Evolutionary conservation across 768 basidiomycete species (phyloP), one percentile per base, ranked within the genome.

Genomic region (Boletales sp.): DNA sequence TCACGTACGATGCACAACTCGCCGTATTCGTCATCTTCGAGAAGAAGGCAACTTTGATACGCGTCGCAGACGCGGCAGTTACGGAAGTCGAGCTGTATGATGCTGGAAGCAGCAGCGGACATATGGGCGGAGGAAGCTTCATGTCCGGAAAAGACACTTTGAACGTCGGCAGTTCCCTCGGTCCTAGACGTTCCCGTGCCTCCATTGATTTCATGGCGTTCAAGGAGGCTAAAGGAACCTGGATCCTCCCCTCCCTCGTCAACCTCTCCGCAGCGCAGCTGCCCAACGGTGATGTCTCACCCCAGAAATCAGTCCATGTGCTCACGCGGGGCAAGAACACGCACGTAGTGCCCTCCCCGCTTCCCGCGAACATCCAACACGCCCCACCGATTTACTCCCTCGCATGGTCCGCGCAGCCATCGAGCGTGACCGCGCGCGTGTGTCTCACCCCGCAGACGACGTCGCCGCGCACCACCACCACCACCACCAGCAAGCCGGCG

Each of bases 1-100:
- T 74, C 51, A 72, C 72, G 48, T 87, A 87, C 59, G 84, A 84
- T 17, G 77, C 78, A 5, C 88, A 90, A 56, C 80, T 88, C 60
- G 82, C 81, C 56, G 70, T 93, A n/a, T 91, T 91, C 61, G 81
- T 89, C 49, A 71, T 84, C 19, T 93, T 93, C 62, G 90, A 93
- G 66, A 92, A 92, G 71, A 93, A 88, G 61, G 89, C 89, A 3
- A 80, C 83, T n/a, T 72, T 88, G 68, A 90, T 93, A 56, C 85
- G 90, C 18, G 64, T 92, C 19, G 80, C 82, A 6, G 90, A 92
- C 65, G 81, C 90, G 29, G 83, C 86, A 19, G 90, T 90, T 8
- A 81, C 84, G 31, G 90, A 93, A 64, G 74, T 92, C 21, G 83
- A 87, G 37, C 68, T 90, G 47, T 78, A 74, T 52, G 77, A 79